phyloP scores from a whole-genome alignment of 2,329 filamentous ascomycete genomes.

The Ceratocystis ficicola region DNA sequence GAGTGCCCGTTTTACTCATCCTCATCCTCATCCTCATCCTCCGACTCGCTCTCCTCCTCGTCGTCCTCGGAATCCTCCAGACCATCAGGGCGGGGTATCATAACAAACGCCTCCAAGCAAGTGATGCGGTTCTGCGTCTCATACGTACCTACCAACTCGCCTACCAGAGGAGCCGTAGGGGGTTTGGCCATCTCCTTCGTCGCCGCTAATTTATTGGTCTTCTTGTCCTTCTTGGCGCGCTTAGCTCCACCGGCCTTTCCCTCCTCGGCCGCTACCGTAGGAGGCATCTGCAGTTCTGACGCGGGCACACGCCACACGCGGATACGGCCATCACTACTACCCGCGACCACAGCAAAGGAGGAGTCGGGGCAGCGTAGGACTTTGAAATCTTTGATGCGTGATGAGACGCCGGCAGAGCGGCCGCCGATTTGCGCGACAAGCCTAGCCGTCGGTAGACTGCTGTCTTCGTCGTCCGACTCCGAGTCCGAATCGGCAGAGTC shows the following conservation, averaged over 20 bases:
- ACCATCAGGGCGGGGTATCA: slow-evolving; percentile 56
- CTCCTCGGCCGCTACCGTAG: slow-evolving; percentile 26
- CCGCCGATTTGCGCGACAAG: slow-evolving; percentile 71
- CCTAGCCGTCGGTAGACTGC: slow-evolving; percentile 44
- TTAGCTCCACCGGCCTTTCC: slow-evolving; percentile 26
- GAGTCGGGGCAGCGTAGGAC: slow-evolving; percentile 39
- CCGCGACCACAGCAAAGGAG: slow-evolving; percentile 52
- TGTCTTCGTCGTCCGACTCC: slow-evolving; percentile 25
- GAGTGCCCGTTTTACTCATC: slow-evolving; percentile 23
- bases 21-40: slow-evolving; percentile 31
- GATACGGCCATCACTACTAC: slow-evolving; percentile 75
- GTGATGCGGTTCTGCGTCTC: slow-evolving; percentile 83
- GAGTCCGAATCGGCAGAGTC: slow-evolving; percentile 22
- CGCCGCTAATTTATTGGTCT: slow-evolving; percentile 22
- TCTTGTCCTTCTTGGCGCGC: slow-evolving; percentile 22
- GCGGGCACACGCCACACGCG: slow-evolving; percentile 57
- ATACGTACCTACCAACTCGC: slow-evolving; percentile 60
- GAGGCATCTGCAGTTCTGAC: slow-evolving; percentile 26
- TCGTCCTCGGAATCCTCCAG: slow-evolving; percentile 42
- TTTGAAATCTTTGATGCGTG: slow-evolving; percentile 81
- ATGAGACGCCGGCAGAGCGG: slow-evolving; percentile 49
- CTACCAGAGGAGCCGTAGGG: slow-evolving; percentile 33
- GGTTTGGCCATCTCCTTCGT: slow-evolving; percentile 27
- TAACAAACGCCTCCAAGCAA: slow-evolving; percentile 73
- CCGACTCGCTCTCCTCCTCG: slow-evolving; percentile 29